Evolutionary conservation across 257 asterid genomes (phyloP).

Genomic region (Fraxinus cuspidata): DNA sequence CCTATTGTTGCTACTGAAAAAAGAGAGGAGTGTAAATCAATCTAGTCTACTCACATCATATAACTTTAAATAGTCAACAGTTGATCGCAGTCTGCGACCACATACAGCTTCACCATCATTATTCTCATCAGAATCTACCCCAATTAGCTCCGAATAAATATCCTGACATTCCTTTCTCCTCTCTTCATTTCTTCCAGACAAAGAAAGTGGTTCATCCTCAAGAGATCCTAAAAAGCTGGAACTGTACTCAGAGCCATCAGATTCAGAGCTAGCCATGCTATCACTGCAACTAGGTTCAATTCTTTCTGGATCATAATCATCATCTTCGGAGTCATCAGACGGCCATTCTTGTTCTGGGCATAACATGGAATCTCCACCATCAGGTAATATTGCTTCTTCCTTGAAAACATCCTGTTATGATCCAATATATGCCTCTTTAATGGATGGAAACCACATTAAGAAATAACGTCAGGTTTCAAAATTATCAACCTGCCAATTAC

Average conservation of each 20-base stretch:
- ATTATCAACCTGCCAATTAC: conserved; percentile 78
- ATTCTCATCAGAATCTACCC: conserved; percentile 61
- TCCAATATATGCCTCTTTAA: conserved; percentile 24
- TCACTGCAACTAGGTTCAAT: conserved; percentile 48
- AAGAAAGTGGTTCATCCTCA: conserved; percentile 58
- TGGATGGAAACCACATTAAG: conserved; percentile 7
- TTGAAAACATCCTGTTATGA: conserved; percentile 75
- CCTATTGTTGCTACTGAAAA: not conserved
- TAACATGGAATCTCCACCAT: conserved; percentile 53
- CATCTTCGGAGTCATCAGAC: conserved; percentile 96
- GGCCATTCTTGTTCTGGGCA: conserved; percentile 86
- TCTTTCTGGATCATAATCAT: conserved; percentile 83
- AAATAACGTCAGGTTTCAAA: conserved; percentile 18
- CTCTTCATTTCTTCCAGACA: conserved; percentile 42
- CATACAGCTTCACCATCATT: conserved; percentile 53
- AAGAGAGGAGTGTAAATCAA: conserved; percentile 7
- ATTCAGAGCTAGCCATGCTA: conserved; percentile 42
- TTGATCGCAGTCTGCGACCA: conserved; percentile 69
- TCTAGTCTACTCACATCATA: conserved; percentile 66
- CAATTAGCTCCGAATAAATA: conserved; percentile 40
- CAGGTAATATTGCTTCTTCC: conserved; percentile 85
- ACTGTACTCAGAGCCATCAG: conserved; percentile 59
- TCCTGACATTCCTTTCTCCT: conserved; percentile 31
- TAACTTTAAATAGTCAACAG: conserved; percentile 79
- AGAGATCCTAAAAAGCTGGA: conserved; percentile 72